These are phyloP conservation scores for Fusarium praegraminearum DNA, from an alignment of 2,329 filamentous ascomycete species.

Conservation along the genomic window DNA sequence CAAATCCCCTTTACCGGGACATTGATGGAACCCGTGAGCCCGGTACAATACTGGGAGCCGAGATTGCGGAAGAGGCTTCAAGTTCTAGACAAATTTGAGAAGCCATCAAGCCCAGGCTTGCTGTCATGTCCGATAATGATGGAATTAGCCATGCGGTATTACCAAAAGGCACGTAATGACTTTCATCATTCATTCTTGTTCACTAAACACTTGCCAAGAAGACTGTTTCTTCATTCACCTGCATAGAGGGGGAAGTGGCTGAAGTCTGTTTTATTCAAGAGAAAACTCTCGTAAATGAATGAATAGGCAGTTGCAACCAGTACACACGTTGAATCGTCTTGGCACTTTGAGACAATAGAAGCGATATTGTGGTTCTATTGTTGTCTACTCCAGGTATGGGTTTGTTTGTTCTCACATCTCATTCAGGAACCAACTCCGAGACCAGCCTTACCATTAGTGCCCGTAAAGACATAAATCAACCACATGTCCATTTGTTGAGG, in stretches of 20 bases:
- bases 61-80: conserved; percentile 12
- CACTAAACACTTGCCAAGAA: neutral
- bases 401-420: neutral
- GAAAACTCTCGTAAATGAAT: conserved; percentile 20
- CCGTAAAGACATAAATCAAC: conserved; percentile 6
- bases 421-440: neutral
- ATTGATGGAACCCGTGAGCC: neutral
- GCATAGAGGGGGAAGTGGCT: conserved; percentile 28
- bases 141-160: conserved; percentile 2
- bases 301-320: conserved; percentile 2
- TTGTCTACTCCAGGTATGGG: neutral
- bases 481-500: neutral
- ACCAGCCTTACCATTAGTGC: neutral
- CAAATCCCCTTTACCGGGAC: conserved; percentile 2
- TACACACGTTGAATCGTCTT: neutral
- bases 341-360: conserved; percentile 12
- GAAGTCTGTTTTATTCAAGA: conserved; percentile 21
- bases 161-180: neutral
- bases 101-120: conserved; percentile 1
- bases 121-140: neutral
- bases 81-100: conserved; percentile 19
- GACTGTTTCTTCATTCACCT: conserved; percentile 16
- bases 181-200: neutral
- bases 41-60: neutral
- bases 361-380: conserved; percentile 1